phyloP scores from a whole-genome alignment of 257 asterid species.

The Plantago elongata region DNA sequence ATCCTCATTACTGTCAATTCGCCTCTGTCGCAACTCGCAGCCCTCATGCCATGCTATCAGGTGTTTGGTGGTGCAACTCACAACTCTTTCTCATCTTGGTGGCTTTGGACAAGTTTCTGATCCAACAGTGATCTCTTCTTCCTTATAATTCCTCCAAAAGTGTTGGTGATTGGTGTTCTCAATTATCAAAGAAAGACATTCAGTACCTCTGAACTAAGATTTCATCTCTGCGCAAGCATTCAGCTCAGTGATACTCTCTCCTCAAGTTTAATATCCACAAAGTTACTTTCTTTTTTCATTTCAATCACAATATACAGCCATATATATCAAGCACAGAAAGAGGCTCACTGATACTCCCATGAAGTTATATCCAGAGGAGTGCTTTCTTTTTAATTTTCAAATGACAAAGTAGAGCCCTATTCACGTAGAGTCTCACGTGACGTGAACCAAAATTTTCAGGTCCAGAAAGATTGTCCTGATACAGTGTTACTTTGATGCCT shows the following conservation, averaged over 20 bases:
- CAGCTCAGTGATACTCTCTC: constrained; percentile 15
- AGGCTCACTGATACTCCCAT: constrained; percentile 10
- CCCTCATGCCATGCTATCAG: constrained; percentile 60
- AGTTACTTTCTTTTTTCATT: constrained; percentile 6
- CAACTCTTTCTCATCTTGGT: constrained; percentile 29
- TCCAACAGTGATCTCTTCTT: constrained; percentile 22
- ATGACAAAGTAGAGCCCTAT: constrained; percentile 8
- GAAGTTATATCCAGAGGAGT: constrained; percentile 12
- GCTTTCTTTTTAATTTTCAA: constrained; percentile 11
- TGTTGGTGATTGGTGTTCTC: constrained; percentile 13
- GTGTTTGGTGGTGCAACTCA: constrained; percentile 27
- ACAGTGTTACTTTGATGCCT: constrained; percentile 27
- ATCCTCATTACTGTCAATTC: constrained; percentile 6
- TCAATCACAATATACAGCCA: constrained; percentile 7
- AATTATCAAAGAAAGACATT: constrained; percentile 1
- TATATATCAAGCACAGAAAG: constrained; percentile 19
- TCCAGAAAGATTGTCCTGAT: constrained; percentile 30
- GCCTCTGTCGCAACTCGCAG: constrained; percentile 41
- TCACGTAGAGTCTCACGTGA: too few relatives aligned
- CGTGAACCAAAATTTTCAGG: constrained; percentile 5
- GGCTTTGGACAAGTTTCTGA: constrained; percentile 29
- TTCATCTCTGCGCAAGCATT: constrained; percentile 7
- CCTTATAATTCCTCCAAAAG: constrained; percentile 23
- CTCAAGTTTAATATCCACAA: constrained; percentile 16
- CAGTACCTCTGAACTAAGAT: neutral